phyloP scores from a whole-genome alignment of 805 yeast genomes.

The Yamadazyma nakazawae region DNA sequence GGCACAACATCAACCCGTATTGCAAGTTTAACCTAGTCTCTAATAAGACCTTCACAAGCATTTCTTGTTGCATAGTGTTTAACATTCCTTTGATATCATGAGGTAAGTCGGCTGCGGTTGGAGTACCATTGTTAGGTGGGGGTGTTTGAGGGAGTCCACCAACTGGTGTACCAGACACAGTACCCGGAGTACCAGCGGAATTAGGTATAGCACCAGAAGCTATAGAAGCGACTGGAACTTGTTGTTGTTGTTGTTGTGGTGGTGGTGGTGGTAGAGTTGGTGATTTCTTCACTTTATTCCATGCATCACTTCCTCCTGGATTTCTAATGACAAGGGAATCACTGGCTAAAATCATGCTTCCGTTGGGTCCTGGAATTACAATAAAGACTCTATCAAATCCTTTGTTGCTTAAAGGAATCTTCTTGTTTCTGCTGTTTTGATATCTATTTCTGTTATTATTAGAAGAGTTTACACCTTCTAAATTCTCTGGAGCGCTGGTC shows the following conservation, averaged over 20 bases:
- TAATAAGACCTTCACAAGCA: conserved; percentile 59
- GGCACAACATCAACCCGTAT: conserved; percentile 77
- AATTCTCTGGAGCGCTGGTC: conserved; percentile 48
- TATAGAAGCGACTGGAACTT: neutral
- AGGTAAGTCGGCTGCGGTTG: conserved; percentile 45
- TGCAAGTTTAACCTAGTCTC: conserved; percentile 78
- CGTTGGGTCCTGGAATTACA: conserved; percentile 67
- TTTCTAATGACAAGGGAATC: conserved; percentile 74
- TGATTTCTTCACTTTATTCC: conserved; percentile 35
- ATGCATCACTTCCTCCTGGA: conserved; percentile 52
- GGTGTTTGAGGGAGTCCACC: conserved; percentile 12
- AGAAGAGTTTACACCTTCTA: conserved; percentile 13
- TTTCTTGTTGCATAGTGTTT: conserved; percentile 54
- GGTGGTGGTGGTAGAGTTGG: conserved; percentile 7
- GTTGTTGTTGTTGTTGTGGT: conserved; percentile 7
- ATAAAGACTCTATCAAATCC: conserved; percentile 84
- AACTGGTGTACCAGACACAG: conserved; percentile 9
- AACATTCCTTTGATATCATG: conserved; percentile 52
- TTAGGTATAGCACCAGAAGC: neutral
- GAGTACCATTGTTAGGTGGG: conserved; percentile 12
- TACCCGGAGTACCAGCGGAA: neutral
- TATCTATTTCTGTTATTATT: conserved; percentile 16
- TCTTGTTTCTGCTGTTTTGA: conserved; percentile 24
- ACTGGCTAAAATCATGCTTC: conserved; percentile 78
- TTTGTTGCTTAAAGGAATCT: conserved; percentile 49